Evolutionary conservation across 148 eudicot genomes (phyloP), one percentile per base, ranked within the genome.

Genomic region (Vaccinium vitisidaea): DNA sequence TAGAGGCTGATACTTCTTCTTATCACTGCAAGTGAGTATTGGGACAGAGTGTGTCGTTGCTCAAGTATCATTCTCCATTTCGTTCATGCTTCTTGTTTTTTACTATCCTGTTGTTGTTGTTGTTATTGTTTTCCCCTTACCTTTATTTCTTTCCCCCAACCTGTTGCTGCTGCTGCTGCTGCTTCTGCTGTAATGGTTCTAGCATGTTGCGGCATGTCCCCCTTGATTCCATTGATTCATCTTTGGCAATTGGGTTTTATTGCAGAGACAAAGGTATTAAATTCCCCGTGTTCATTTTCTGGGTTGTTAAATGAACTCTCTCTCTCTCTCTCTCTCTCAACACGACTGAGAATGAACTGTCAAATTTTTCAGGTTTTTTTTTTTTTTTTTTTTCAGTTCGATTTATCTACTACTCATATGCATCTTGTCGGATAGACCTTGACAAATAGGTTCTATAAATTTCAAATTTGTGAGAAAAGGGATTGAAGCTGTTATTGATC

Each of bases 221-320:
- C 46, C 90, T 95, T 67, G 98, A 95, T 67, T 92, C 96, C n/a
- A 89, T 95, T 52, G 99, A 96, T 91, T 89, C 99, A 12, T 96
- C 99, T 81, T 86, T 96, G 91, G 98, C 98, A 9, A 92, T 96
- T 54, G 98, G 98, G 86, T 96, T 94, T 88, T 96, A 96, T 65
- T 94, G 96, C 92, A 85, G 87, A 88, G 94, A 93, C 91, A 91
- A 92, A 92, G 94, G 98, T 96, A 90, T n/a, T 83, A 52, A 21
- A 27, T 43, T 49, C 13, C 70, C 39, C 6, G 12, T 11, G 12
- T 30, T 27, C 12, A 52, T 15, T 75, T 19, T 46, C 19, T 46
- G 21, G 11, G 21, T 23, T 63, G 70, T 63, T 30, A n/a, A 63
- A 59, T 59, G 65, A 19, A 19, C 23, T 21, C 61, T 59, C 10